Percentiles rank a stretch among this genome's conserved stretches.
These are phyloP conservation scores for Neurospora discreta DNA, from an alignment of 495 filamentous ascomycete genomes.

Conservation along the genomic window DNA sequence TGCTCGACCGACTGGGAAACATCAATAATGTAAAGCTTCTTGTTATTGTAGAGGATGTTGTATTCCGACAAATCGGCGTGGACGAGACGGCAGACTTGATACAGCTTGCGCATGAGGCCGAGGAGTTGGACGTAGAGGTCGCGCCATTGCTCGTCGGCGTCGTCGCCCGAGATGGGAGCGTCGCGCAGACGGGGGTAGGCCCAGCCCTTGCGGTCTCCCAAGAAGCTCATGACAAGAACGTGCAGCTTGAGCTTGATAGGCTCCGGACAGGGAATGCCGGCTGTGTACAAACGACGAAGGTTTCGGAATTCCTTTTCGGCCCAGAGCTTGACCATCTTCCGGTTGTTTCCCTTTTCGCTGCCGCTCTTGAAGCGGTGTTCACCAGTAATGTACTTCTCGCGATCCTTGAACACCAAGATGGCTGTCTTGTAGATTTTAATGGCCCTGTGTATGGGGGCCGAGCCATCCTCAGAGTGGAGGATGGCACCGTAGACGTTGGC, in stretches of 20 bases:
- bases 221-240: conserved; percentile 85
- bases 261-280: conserved; percentile 84
- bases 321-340: conserved; percentile 96
- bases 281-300: conserved; percentile 65
- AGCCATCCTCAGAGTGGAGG: conserved; percentile 27
- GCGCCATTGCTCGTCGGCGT: conserved; percentile 67
- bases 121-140: conserved; percentile 71
- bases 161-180: conserved; percentile 31
- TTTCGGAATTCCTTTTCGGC: conserved; percentile 98
- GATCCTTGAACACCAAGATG: conserved; percentile 93
- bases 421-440: conserved; percentile 98
- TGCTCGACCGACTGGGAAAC: conserved; percentile 96
- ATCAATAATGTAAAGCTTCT: conserved; percentile 84
- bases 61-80: conserved; percentile 97
- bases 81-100: conserved; percentile 79
- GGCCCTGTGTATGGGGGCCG: conserved; percentile 43
- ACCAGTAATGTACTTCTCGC: conserved; percentile 86
- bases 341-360: conserved; percentile 83
- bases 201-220: conserved; percentile 78
- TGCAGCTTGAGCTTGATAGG: conserved; percentile 78
- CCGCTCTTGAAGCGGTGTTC: conserved; percentile 68
- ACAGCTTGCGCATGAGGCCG: conserved; percentile 82
- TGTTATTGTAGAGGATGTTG: conserved; percentile 83
- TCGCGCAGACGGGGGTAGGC: conserved; percentile 68
- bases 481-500: conserved; percentile 83